These are phyloP conservation scores for Neurospora terricola DNA, from an alignment of 495 filamentous ascomycete genomes.

Conservation along the genomic window DNA sequence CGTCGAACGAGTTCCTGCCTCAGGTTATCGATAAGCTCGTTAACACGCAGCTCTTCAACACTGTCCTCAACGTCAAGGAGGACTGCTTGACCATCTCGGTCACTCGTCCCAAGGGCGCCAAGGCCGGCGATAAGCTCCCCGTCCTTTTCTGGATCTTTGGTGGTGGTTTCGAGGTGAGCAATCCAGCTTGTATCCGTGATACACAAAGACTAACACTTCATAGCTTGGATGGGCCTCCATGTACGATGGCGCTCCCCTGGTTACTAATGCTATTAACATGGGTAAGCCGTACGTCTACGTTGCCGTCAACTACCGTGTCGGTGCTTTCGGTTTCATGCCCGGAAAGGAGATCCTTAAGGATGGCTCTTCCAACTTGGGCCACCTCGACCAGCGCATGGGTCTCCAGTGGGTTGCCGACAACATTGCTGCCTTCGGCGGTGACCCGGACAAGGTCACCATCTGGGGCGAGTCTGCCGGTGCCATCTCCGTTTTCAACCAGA, in stretches of 20 bases:
- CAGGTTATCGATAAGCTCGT: conserved; percentile 43
- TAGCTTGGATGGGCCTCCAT: conserved; percentile 38
- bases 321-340: conserved; percentile 50
- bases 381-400: conserved; percentile 57
- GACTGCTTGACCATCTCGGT: conserved; percentile 62
- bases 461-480: conserved; percentile 67
- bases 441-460: conserved; percentile 56
- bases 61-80: conserved; percentile 39
- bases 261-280: conserved; percentile 40
- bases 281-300: conserved; percentile 56
- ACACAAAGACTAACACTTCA: conserved; percentile 1
- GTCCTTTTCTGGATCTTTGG: conserved; percentile 70
- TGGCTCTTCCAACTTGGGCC: conserved; percentile 50
- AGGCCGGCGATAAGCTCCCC: conserved; percentile 45
- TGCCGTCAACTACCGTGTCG: conserved; percentile 53
- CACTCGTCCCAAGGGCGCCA: conserved; percentile 50
- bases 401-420: conserved; percentile 58
- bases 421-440: conserved; percentile 58
- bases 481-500: conserved; percentile 63
- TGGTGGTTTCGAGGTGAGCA: conserved; percentile 51
- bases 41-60: conserved; percentile 50
- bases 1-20: conserved; percentile 27
- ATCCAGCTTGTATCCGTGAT: background rate
- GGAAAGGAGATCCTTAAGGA: conserved; percentile 56
- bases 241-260: conserved; percentile 49